Conservation (phyloP, 225 moss, liverwort and hornwort species). For the Takakia lepidozioides region DNA sequence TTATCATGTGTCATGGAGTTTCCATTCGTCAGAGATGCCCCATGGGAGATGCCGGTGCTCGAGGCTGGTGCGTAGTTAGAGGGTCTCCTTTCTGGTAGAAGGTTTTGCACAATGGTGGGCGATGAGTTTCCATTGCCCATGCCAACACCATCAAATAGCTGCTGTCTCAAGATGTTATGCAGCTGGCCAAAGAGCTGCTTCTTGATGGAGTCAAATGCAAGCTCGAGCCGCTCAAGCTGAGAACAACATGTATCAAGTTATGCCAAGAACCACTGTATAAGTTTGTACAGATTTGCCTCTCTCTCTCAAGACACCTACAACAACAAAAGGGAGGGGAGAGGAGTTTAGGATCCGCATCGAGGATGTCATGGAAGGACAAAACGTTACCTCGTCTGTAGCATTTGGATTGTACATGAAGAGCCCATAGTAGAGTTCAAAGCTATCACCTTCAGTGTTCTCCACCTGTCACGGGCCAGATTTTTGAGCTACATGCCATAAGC, state of each 20-base stretch:
- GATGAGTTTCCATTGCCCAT: neutral
- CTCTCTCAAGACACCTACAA: too few relatives aligned
- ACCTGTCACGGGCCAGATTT: constrained; percentile 48
- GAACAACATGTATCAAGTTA: too few relatives aligned
- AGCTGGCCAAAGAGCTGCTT: constrained; percentile 75
- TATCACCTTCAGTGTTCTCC: constrained; percentile 76
- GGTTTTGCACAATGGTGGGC: neutral
- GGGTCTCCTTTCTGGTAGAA: neutral
- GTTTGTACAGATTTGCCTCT: too few relatives aligned
- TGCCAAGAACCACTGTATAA: too few relatives aligned
- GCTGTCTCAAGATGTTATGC: constrained; percentile 61
- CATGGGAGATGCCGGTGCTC: too few relatives aligned
- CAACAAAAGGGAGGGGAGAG: neutral
- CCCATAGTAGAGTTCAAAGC: constrained; percentile 98
- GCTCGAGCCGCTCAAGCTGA: constrained; percentile 85
- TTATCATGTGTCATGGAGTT: too few relatives aligned
- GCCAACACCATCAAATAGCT: constrained; percentile 38
- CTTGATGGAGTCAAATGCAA: constrained; percentile 88
- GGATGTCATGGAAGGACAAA: neutral
- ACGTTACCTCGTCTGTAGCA: constrained; percentile 83
- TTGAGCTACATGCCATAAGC: constrained; percentile 7
- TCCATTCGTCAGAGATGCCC: too few relatives aligned
- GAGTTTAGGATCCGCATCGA: neutral
- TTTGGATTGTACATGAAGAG: constrained; percentile 93
- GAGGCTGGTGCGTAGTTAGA: too few relatives aligned